Base-by-base conservation (phyloP, 2,329 filamentous ascomycete species). In the Hypoxylon sp. region DNA sequence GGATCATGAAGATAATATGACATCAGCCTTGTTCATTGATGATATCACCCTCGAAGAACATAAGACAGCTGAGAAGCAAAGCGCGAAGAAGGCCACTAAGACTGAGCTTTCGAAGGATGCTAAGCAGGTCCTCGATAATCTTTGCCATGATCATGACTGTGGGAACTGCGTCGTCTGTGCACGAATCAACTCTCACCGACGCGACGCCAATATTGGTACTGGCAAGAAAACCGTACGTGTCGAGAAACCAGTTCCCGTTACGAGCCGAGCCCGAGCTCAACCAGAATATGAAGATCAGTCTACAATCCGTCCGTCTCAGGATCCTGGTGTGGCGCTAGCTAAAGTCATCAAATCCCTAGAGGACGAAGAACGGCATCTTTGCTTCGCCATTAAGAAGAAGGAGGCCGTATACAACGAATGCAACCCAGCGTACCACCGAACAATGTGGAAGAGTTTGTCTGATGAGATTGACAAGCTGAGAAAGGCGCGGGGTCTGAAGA, bases 341-440 rank as follows among this genome's bases (percentile, higher is more conserved):
- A 88, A 90, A n/a, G 92, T 97, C 22, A 90, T 97, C 78, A 96
- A 97, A 80, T 87, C 90, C 6, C 83, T 97, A 2, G 86, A 93
- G 73, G 93, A 97, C 77, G 94, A 97, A 79, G 86, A 95, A 49
- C 85, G 86, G 11, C 92, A 97, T 77, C 81, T 97, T 59, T 91
- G 92, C 79, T 85, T 91, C 72, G 86, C 91, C 74, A 86, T 94
- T n/a, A 83, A 86, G 0, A 80, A 85, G 35, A 86, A 89, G 64
- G 88, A 91, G 73, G 84, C 83, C 2, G 81, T 86, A 40, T 93
- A 94, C 79, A 89, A 89, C 71, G 83, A 83, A 22, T 88, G 90
- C 63, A 91, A 96, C 79, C 87, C 90, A 56, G 86, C 89, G 0
- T 78, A 92, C 22, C 89, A 89, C 61, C 89, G 88, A 71, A 86